Evolutionary conservation across 495 filamentous ascomycete species (phyloP), one percentile per base, ranked within the genome.

Genomic region (Paragyromitra xinjiangensis): DNA sequence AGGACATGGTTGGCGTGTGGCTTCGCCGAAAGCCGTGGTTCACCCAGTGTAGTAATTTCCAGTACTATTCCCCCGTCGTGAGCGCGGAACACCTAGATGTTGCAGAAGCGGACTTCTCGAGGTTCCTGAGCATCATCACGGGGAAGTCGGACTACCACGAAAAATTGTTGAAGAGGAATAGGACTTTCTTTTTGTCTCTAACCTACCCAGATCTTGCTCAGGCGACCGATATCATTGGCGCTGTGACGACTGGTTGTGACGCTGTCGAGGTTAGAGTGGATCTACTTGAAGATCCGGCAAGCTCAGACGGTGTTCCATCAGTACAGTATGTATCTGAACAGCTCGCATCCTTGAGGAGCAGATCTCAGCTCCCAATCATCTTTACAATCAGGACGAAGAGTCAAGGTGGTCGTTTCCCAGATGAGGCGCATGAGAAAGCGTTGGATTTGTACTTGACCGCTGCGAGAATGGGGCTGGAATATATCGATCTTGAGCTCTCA

Each of bases 181-280:
- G 91, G 69, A 93, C 92, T 22, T 98, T 96, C 86, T 99, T 99
- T 81, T 92, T 98, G 59, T 94, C 94, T 34, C 84, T 98, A 65
- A 97, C 95, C 0, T 84, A 94, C 51, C 93, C 95, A 14, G 87
- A 92, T 81, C 85, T 99, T 16, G 85, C 87, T 5, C 84, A 87
- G 2, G 87, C 88, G 8, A 44, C 69, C 11, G 87, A 91, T 44
- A 85, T 90, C 62, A 85, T 98, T 62, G 88, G 89, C n/a, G 85
- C 88, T 75, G 91, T 92, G 37, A 90, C 90, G 19, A 89, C 96
- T 61, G 96, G 95, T 9, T 92, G 92, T 12, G 95, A 99, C 84
- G 96, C 96, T 16, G 92, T 98, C 7, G 95, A 99, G 84, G 81
- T 98, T 67, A 90, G 95, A 4, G 93, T 97, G n/a, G 95, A 99